These are phyloP conservation scores for Paracoccidioides brasiliensis DNA, from an alignment of 2,329 filamentous ascomycete species.

Conservation along the genomic window DNA sequence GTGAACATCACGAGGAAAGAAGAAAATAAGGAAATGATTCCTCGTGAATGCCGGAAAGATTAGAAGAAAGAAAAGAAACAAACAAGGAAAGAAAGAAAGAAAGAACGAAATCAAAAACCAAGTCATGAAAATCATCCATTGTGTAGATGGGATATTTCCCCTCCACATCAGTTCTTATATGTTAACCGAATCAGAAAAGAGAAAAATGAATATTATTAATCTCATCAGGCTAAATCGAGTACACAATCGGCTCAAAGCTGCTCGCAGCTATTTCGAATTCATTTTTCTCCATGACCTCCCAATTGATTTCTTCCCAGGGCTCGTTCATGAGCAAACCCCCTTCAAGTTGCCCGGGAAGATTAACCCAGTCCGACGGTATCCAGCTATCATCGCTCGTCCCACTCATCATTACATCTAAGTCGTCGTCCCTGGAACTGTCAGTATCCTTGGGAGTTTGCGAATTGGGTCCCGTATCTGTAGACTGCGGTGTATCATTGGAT, in stretches of 20 bases:
- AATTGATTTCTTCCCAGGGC: conserved; percentile 25
- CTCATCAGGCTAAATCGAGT: conserved; percentile 15
- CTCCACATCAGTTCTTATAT: not conserved
- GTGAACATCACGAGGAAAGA: not conserved
- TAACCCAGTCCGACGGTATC: conserved; percentile 23
- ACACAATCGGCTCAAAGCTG: conserved; percentile 17
- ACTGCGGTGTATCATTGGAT: conserved; percentile 26
- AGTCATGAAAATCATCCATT: not conserved
- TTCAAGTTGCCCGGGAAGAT: conserved; percentile 18
- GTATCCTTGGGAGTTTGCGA: conserved; percentile 27
- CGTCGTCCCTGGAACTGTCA: conserved; percentile 22
- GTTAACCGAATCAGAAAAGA: not conserved
- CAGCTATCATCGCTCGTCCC: conserved; percentile 18
- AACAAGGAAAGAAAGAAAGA: not conserved
- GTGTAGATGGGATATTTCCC: not conserved
- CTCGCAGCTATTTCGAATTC: conserved; percentile 17
- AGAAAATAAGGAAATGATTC: not conserved
- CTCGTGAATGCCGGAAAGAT: not conserved
- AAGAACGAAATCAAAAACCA: not conserved
- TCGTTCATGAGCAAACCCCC: conserved; percentile 17
- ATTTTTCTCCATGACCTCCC: conserved; percentile 26
- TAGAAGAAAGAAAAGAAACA: not conserved
- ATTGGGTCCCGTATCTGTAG: conserved; percentile 21
- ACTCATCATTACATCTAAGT: conserved; percentile 19
- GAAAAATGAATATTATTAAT: not conserved